A percentile compares a stretch with the other conserved stretches of the same genome.
These are phyloP conservation scores for Rugonectria rugulosa DNA, from an alignment of 2,329 filamentous ascomycete genomes.

Conservation along the genomic window DNA sequence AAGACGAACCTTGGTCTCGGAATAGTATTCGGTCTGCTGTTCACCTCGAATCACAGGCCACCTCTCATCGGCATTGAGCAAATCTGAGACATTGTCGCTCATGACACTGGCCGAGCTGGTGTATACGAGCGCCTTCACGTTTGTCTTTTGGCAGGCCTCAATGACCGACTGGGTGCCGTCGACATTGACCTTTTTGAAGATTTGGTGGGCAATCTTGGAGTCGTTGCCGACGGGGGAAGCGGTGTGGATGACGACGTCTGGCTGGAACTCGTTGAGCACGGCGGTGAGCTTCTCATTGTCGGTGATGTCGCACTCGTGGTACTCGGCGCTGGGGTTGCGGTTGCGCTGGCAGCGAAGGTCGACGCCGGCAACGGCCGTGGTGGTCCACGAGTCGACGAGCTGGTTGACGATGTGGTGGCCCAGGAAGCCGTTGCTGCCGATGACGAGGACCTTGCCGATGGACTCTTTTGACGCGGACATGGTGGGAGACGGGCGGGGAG, in stretches of 20 bases:
- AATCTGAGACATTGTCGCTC: conserved; percentile 79
- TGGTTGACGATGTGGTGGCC: conserved; percentile 83
- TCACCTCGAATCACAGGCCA: conserved; percentile 79
- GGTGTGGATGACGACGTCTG: conserved; percentile 90
- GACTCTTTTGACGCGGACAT: conserved; percentile 43
- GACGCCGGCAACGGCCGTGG: conserved; percentile 69
- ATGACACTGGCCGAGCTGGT: conserved; percentile 90
- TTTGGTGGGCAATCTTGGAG: conserved; percentile 61
- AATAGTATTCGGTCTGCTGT: conserved; percentile 82
- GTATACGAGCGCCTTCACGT: conserved; percentile 85
- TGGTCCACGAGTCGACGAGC: conserved; percentile 63
- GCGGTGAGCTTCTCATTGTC: conserved; percentile 65
- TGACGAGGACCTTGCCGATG: conserved; percentile 77
- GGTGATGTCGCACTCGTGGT: conserved; percentile 82
- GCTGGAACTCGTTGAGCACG: conserved; percentile 71
- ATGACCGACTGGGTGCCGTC: conserved; percentile 83
- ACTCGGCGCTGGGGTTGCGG: conserved; percentile 65
- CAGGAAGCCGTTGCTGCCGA: conserved; percentile 85
- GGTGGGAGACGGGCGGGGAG: background rate
- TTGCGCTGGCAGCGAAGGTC: conserved; percentile 77
- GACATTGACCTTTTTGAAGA: conserved; percentile 86
- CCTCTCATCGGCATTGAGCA: conserved; percentile 84
- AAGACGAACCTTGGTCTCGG: conserved; percentile 78
- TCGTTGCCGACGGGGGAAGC: conserved; percentile 73
- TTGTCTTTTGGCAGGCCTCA: conserved; percentile 72